A percentile compares a stretch with the other conserved stretches of the same genome.
Evolutionary conservation across 345 rosid species (phyloP).

Genomic region (Linum trigynum): DNA sequence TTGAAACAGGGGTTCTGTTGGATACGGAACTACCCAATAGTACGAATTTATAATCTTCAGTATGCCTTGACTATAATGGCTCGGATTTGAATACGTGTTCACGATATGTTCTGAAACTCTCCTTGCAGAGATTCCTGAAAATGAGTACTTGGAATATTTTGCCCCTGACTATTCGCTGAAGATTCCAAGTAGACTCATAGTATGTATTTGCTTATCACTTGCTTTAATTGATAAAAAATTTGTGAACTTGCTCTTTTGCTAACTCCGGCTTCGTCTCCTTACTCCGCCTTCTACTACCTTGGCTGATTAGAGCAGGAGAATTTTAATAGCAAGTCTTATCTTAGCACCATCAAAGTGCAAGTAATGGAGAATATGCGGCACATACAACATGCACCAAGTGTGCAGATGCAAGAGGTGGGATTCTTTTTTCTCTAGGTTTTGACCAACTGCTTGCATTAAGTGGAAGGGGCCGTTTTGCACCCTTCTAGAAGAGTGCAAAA

Average conservation of each 20-base stretch:
- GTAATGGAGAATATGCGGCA: conserved; percentile 78
- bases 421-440: too few species aligned
- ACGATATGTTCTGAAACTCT: not conserved
- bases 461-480: too few species aligned
- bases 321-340: conserved; percentile 73
- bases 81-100: not conserved
- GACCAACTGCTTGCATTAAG: too few species aligned
- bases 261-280: not conserved
- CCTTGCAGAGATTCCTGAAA: conserved; percentile 84
- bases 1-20: conserved; percentile 86
- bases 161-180: conserved; percentile 75
- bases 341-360: conserved; percentile 74
- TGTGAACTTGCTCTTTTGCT: not conserved
- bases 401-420: conserved; percentile 94
- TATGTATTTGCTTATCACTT: conserved; percentile 25
- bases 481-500: too few species aligned
- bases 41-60: conserved; percentile 16
- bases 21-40: conserved; percentile 92
- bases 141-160: conserved; percentile 76
- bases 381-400: conserved; percentile 94
- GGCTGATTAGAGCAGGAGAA: conserved; percentile 60
- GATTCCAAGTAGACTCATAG: conserved; percentile 75
- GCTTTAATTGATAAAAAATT: not conserved
- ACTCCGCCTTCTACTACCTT: conserved; percentile 4
- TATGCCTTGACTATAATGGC: too few species aligned